phyloP scores from a whole-genome alignment of 371 early-diverging fungal species.

The Mortierella sp. region DNA sequence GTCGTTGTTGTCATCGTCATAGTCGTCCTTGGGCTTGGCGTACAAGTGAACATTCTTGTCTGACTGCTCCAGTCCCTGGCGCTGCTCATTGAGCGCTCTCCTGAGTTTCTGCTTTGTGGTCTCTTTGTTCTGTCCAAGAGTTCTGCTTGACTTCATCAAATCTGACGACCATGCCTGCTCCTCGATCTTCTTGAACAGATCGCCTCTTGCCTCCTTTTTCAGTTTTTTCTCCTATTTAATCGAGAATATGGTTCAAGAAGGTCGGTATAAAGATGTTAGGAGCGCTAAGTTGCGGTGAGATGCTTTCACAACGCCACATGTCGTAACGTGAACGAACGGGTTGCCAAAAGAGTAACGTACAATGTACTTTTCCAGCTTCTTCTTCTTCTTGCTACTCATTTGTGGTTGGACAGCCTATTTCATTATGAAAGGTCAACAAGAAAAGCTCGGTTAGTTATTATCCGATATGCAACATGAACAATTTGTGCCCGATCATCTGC shows the following conservation, averaged over 20 bases:
- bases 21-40: constrained; percentile 58
- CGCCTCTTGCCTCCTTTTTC: constrained; percentile 92
- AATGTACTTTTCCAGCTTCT: constrained; percentile 86
- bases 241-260: not conserved
- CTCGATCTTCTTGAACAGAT: constrained; percentile 86
- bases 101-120: constrained; percentile 81
- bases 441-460: not conserved
- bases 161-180: constrained; percentile 69
- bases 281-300: no score
- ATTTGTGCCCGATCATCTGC: not conserved
- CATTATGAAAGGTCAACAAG: not conserved
- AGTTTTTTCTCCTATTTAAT: constrained; percentile 84
- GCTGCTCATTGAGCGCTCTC: constrained; percentile 80
- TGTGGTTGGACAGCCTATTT: constrained; percentile 53
- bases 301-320: not conserved
- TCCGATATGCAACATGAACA: not conserved
- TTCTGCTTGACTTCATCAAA: constrained; percentile 85
- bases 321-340: not conserved
- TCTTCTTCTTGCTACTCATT: constrained; percentile 83
- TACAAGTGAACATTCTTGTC: constrained; percentile 58
- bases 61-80: constrained; percentile 72
- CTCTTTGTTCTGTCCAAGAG: constrained; percentile 76
- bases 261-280: not conserved
- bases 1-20: constrained; percentile 58
- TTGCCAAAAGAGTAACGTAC: constrained; percentile 56